phyloP scores from a whole-genome alignment of 164 flowering plant genomes.

The Vitis rupestris region DNA sequence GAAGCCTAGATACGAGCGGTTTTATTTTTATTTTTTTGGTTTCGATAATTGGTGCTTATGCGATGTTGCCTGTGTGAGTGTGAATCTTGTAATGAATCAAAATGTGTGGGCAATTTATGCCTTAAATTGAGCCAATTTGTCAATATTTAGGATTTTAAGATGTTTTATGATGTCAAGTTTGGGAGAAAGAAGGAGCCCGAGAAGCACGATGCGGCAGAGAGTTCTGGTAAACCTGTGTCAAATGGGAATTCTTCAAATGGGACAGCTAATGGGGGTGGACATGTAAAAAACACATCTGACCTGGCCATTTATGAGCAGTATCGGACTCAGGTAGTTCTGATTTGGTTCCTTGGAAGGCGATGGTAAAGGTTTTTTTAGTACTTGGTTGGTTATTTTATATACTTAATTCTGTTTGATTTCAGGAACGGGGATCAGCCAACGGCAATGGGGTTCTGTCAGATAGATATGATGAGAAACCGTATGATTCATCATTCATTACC shows the following conservation, averaged over 20 bases:
- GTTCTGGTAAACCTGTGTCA: constrained; percentile 17
- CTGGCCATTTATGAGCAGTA: constrained; percentile 80
- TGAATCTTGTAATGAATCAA: not conserved
- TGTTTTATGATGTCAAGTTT: constrained; percentile 88
- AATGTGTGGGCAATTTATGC: not conserved
- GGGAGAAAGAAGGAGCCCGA: constrained; percentile 65
- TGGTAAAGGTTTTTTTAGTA: not conserved
- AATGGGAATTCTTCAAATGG: constrained; percentile 39
- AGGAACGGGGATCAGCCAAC: constrained; percentile 30
- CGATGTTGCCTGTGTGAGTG: not conserved
- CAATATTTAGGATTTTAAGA: constrained; percentile 73
- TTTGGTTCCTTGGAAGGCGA: not conserved
- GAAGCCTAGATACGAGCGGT: not conserved
- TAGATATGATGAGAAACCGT: constrained; percentile 37
- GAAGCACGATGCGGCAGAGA: constrained; percentile 16
- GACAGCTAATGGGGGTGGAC: constrained; percentile 48
- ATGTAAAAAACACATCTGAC: constrained; percentile 49
- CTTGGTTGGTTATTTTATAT: not conserved
- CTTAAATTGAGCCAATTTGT: constrained; percentile 9
- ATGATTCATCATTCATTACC: constrained; percentile 10
- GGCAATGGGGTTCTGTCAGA: constrained; percentile 29
- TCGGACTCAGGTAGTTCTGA: constrained; percentile 49
- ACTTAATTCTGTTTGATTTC: constrained; percentile 8
- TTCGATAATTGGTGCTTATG: not conserved
- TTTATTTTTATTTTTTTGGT: not conserved